Percentiles rank a stretch among this genome's conserved stretches.
phyloP scores from a whole-genome alignment of 2,329 filamentous ascomycete genomes.

The Pyrenochaeta sp. region DNA sequence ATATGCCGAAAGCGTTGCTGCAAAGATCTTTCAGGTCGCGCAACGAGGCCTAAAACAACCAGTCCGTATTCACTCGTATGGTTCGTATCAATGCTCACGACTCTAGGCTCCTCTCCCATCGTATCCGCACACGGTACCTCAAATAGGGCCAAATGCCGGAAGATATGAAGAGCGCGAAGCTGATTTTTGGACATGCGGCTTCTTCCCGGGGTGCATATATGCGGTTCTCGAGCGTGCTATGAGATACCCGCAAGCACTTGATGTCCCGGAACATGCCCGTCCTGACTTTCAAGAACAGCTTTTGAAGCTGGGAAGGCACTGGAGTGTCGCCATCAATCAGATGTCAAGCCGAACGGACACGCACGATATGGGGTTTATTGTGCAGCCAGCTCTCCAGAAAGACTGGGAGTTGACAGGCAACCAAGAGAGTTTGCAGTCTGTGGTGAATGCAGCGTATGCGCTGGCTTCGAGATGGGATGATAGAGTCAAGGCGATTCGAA shows the following conservation, averaged over 20 bases:
- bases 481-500: conserved; percentile 56
- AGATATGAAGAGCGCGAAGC: conserved; percentile 46
- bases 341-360: conserved; percentile 57
- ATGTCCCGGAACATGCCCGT: conserved; percentile 26
- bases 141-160: conserved; percentile 31
- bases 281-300: conserved; percentile 32
- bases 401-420: conserved; percentile 59
- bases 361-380: conserved; percentile 65
- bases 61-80: conserved; percentile 10
- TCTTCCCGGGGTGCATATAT: conserved; percentile 48
- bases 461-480: conserved; percentile 56
- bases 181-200: conserved; percentile 49
- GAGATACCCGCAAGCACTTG: conserved; percentile 36
- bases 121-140: conserved; percentile 47
- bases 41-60: conserved; percentile 35
- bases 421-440: conserved; percentile 48
- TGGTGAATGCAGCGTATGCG: conserved; percentile 56
- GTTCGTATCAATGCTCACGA: neutral
- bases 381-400: conserved; percentile 57
- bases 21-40: conserved; percentile 46
- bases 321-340: conserved; percentile 41
- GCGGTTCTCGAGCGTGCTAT: conserved; percentile 42
- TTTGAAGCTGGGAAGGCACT: conserved; percentile 39
- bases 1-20: conserved; percentile 39
- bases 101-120: conserved; percentile 33